Evolutionary conservation across 2,329 filamentous ascomycete species (phyloP), one percentile per base, ranked within the genome.

Genomic region (Acarospora socialis): DNA sequence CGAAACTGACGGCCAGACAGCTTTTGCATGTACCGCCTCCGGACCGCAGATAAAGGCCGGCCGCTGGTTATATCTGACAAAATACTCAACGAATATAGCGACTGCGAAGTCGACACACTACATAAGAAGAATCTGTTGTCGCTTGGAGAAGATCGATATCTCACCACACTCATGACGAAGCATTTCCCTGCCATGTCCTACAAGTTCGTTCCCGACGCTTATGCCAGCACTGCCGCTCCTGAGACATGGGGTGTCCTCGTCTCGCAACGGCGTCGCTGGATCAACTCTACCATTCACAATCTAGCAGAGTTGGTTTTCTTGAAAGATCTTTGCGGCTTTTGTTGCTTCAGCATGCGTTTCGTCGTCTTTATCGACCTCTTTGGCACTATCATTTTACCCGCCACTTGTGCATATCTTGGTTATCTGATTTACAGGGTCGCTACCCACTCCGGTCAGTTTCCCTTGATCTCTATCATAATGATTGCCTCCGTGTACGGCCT

Each of bases 231-330:
- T 2, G 87, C 87, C 25, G 90, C 90, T 1, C 90, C 90, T 2
- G 84, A 95, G 49, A 81, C 79, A 15, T 98, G 86, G 82, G 81
- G 77, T 49, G 83, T 98, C 46, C 61, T 98, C 46, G 66, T 98
- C 19, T 98, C 90, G n/a, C 90, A 98, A 55, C 77, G 90, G 67
- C 84, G 90, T 65, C 80, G 90, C 54, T 98, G 90, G 90, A 98
- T 98, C 57, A 98, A 98, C 61, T 95, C 90, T 1, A 98, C 90
- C 7, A 79, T 98, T 39, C 90, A 98, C 66, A 98, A 98, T 54
- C 58, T 98, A 51, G 80, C 78, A 16, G 90, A 98, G 55, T 64
- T 98, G 50, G 77, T 93, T 52, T 78, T 78, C 47, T 68, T 98
- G 28, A 79, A 86, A 54, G 84, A 98, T 49, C 77, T 98, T 56